Percentiles rank a stretch among this genome's conserved stretches.
Evolutionary conservation across 352 stramenopile genomes (phyloP).

Genomic region (Phytophthora meadii): DNA sequence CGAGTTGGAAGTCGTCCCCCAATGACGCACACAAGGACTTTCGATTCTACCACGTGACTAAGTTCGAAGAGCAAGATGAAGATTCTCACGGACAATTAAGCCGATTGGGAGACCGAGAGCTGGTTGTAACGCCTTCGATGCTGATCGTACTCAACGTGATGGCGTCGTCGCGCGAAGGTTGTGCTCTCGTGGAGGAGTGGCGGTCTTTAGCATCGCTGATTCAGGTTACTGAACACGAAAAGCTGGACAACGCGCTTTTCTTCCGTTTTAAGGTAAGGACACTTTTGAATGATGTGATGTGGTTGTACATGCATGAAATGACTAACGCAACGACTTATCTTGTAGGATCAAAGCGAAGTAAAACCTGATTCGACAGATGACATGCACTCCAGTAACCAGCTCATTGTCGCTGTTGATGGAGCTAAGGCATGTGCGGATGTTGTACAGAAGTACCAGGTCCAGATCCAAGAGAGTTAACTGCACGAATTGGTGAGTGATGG

Average conservation of each 20-base stretch:
- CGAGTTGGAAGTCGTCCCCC: conserved; percentile 52
- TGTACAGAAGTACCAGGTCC: conserved; percentile 31
- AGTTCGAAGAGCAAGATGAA: conserved; percentile 42
- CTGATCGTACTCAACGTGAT: conserved; percentile 59
- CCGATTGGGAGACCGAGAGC: conserved; percentile 64
- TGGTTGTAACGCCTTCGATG: conserved; percentile 67
- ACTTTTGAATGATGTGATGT: background rate
- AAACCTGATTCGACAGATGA: conserved; percentile 7
- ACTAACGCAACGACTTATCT: conserved; percentile 3
- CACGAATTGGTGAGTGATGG: background rate
- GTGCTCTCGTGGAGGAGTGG: conserved; percentile 68
- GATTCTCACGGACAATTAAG: conserved; percentile 26
- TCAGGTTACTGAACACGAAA: conserved; percentile 65
- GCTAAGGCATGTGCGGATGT: conserved; percentile 29
- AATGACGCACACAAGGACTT: conserved; percentile 48
- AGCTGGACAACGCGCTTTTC: conserved; percentile 67
- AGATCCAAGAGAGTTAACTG: conserved; percentile 17
- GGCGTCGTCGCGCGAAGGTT: conserved; percentile 48
- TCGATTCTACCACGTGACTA: conserved; percentile 52
- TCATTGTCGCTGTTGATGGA: conserved; percentile 38
- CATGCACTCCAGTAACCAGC: conserved; percentile 10
- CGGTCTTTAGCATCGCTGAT: conserved; percentile 57
- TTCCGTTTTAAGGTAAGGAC: conserved; percentile 76
- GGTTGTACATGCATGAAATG: background rate
- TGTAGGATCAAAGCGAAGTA: conserved; percentile 11